Base-by-base conservation (phyloP, 1,139 yeast genomes). In the Taphrina populina region DNA sequence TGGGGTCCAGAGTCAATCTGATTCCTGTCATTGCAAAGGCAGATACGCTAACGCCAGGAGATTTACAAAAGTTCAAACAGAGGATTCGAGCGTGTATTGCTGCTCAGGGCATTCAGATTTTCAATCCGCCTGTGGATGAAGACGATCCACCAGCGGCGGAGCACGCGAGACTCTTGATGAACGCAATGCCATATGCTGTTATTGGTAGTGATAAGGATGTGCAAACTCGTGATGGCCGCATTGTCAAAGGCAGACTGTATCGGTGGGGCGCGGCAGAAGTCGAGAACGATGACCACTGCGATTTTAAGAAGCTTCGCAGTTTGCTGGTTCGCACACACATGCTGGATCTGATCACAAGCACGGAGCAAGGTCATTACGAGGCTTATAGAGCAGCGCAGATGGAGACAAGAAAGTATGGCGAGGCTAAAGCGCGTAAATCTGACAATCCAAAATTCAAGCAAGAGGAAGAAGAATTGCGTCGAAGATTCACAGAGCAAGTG, bases 251-350 rank as follows among this genome's bases (percentile, higher is more conserved):
- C 45, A 83, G 99, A 72, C 87, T 87, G 70, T 92, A 92, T 69
- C 90, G 95, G 61, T 92, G 98, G 98, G 98, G 98, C 41, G 76
- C 87, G 56, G 97, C 92, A 52, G 97, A 92, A 71, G 96, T 92
- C 53, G 98, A 92, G 71, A 92, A 92, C 70, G 97, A 90, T 68
- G 78, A 79, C 60, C 97, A 92, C 70, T 90, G 96, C 73, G 98
- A 92, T 71, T 92, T 94, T 74, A 83, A 88, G 71, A 88, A 88
- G 71, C 78, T 92, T 67, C 83, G 98, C 72, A 81, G 90, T 63
- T 77, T 92, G 65, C 74, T 92, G 61, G 77, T 94, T 69, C 84
- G 98, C 73, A 87, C 96, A 24, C 92, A 92, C 72, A 81, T 92
- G 88, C 79, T 94, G 67, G 99, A 92, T 70, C 77, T 92, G 66